phyloP scores from a whole-genome alignment of 768 basidiomycete genomes.

The Boletus speciosus region DNA sequence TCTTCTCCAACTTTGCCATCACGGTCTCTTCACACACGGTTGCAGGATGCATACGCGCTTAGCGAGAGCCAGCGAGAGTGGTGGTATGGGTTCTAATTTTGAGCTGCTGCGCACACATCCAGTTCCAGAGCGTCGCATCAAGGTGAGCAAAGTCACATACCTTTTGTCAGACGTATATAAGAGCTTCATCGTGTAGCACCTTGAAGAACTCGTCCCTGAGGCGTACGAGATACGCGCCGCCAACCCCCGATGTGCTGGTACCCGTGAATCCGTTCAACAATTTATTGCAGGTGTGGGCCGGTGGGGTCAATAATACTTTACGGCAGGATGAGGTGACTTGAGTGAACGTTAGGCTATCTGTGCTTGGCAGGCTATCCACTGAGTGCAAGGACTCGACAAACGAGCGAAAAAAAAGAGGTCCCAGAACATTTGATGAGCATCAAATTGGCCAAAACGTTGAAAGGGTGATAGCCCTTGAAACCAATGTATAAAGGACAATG shows the following conservation, averaged over 20 bases:
- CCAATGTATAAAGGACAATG: not conserved
- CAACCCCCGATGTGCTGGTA: conserved; percentile 51
- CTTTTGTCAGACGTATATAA: not conserved
- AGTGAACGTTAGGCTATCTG: not conserved
- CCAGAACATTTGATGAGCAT: not conserved
- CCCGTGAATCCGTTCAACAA: conserved; percentile 33
- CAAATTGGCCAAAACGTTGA: conserved; percentile 6
- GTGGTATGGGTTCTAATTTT: conserved; percentile 27
- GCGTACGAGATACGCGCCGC: conserved; percentile 52
- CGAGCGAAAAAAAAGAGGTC: not conserved
- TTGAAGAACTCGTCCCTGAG: conserved; percentile 54
- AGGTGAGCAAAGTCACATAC: conserved; percentile 42
- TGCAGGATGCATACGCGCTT: conserved; percentile 71
- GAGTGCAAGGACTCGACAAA: not conserved
- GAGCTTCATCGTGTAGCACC: conserved; percentile 33
- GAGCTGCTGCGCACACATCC: conserved; percentile 86
- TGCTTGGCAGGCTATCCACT: not conserved
- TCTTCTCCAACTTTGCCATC: not conserved
- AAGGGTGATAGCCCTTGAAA: not conserved
- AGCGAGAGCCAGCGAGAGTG: conserved; percentile 47
- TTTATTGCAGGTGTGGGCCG: conserved; percentile 18
- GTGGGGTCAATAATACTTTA: conserved; percentile 3
- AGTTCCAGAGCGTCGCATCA: conserved; percentile 62
- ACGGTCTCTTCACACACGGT: not conserved
- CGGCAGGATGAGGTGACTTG: not conserved